These are phyloP conservation scores for Linnemannia exigua DNA, from an alignment of 192 early-diverging fungal genomes.

Conservation along the genomic window DNA sequence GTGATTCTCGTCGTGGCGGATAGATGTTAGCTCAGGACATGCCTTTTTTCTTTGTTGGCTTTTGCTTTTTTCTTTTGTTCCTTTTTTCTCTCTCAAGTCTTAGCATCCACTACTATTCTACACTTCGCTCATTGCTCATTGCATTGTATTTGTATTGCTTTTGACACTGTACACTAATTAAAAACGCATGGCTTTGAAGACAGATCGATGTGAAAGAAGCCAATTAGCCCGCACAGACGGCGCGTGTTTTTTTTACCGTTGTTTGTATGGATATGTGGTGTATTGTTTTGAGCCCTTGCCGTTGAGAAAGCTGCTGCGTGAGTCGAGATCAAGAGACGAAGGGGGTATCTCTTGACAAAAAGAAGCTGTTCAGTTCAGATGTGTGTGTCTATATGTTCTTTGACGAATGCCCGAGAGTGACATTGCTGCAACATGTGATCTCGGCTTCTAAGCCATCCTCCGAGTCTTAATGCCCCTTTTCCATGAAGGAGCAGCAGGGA, in stretches of 20 bases:
- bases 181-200: not conserved
- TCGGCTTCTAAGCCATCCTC: not conserved
- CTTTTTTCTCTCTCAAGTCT: slow-evolving; percentile 9
- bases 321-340: no score
- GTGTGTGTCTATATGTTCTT: no score
- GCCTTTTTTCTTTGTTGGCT: not conserved
- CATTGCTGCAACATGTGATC: no score
- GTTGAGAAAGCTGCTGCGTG: no score
- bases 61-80: slow-evolving; percentile 18
- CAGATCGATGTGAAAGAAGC: not conserved
- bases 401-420: no score
- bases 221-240: not conserved
- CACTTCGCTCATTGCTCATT: not conserved
- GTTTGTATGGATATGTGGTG: not conserved
- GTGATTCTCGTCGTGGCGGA: slow-evolving; percentile 45
- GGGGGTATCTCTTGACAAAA: no score
- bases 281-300: not conserved
- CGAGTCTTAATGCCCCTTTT: not conserved
- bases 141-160: slow-evolving; percentile 2
- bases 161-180: not conserved
- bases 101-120: not conserved
- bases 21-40: not conserved
- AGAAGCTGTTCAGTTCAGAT: no score
- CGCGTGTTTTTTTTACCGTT: not conserved
- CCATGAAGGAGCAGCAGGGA: not conserved